Base-by-base conservation (phyloP, 2,329 filamentous ascomycete genomes). In the Mycosphaerelloides madeirae region DNA sequence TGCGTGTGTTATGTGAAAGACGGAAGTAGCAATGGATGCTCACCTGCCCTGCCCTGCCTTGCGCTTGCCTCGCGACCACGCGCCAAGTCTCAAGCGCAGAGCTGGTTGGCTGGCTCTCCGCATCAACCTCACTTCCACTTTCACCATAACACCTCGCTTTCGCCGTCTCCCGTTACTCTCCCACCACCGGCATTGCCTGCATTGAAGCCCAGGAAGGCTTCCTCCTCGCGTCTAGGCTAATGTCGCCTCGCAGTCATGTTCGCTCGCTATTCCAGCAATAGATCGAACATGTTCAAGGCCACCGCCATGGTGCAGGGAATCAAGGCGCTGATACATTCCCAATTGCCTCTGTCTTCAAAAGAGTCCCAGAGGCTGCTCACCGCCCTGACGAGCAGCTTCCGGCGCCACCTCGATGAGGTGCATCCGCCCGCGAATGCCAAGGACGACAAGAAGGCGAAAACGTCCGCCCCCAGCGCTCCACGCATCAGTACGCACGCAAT, bases 341-440 rank as follows among this genome's bases (percentile, higher is more conserved):
- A 70, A 49, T 56, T 75, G 3, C 74, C 80, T 18, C 68, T 81
- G 13, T 78, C 72, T 19, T 68, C 73, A 3, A 72, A 72, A 45
- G 78, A 84, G 56, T 80, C 76, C 13, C 69, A 78, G 49, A 74
- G 79, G 54, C 68, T 85, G 6, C 72, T 84, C 31, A 73, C 69
- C 41, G 69, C 80, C 15, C 72, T 85, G 51, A 83, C 79, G 16
- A 73, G 71, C 31, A 83, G 80, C 11, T 85, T 85, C 61, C 73
- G 79, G 53, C 69, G 73, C 38, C 79, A 83, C 46, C 73, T 85
- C 32, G 80, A 84, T 56, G 71, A 68, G 41, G 74, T 77, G 46
- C 75, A 83, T 64, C 75, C 74, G 14, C 29, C 57, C 29, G 44
- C 64, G 16, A 53, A 31, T 16, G 3, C 16, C 33, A 6, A 16